These are phyloP conservation scores for Venturia asperata DNA, from an alignment of 2,329 filamentous ascomycete genomes.

Conservation along the genomic window DNA sequence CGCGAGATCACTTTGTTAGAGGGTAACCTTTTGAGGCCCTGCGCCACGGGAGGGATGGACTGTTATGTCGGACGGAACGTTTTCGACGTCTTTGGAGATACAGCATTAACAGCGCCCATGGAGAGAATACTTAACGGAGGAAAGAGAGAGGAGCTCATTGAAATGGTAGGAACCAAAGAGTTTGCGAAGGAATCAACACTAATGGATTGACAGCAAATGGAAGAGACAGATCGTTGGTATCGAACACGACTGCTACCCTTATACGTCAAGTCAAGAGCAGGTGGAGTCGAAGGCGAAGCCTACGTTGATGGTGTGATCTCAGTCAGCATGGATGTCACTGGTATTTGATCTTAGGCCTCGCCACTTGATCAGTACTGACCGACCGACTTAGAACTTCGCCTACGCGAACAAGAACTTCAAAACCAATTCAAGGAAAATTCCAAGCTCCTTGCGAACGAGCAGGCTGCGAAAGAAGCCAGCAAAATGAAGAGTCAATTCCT, in stretches of 20 bases:
- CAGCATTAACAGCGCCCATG: constrained; percentile 42
- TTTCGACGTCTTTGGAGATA: constrained; percentile 51
- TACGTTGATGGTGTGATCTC: constrained; percentile 66
- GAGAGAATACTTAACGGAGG: constrained; percentile 58
- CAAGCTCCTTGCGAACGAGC: constrained; percentile 64
- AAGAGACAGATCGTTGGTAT: constrained; percentile 57
- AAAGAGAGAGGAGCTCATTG: constrained; percentile 53
- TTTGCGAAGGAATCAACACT: neutral
- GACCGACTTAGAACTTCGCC: constrained; percentile 48
- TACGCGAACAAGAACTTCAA: constrained; percentile 55
- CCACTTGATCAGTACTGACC: neutral
- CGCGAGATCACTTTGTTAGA: constrained; percentile 61
- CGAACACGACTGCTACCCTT: constrained; percentile 65
- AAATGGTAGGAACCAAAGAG: constrained; percentile 41
- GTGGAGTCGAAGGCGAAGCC: constrained; percentile 44
- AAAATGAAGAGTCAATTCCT: constrained; percentile 73
- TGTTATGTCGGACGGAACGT: constrained; percentile 52
- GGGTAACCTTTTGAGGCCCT: constrained; percentile 49
- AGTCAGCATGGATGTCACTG: constrained; percentile 70
- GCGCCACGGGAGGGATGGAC: constrained; percentile 32
- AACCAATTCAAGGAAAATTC: constrained; percentile 62
- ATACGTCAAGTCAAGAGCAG: constrained; percentile 47
- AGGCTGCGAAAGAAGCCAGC: constrained; percentile 72
- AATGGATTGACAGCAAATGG: constrained; percentile 3
- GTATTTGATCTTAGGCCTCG: neutral